A percentile compares a stretch with the other conserved stretches of the same genome.
These are phyloP conservation scores for Calonectria montana DNA, from an alignment of 2,329 filamentous ascomycete genomes.

Conservation along the genomic window DNA sequence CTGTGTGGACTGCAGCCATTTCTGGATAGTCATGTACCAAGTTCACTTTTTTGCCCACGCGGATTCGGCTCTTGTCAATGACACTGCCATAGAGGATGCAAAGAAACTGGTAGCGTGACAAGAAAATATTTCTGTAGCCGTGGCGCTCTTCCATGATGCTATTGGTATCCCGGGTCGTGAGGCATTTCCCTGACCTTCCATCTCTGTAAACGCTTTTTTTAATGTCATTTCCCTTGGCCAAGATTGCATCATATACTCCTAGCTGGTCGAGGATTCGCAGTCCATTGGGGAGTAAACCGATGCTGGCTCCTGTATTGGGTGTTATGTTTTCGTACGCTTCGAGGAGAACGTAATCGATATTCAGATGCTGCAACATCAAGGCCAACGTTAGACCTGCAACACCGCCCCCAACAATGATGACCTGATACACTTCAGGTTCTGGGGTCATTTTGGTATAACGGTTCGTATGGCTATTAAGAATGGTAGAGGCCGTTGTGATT, in stretches of 20 bases:
- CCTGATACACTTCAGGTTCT: background rate
- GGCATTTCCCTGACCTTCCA: background rate
- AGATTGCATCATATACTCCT: background rate
- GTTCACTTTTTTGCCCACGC: background rate
- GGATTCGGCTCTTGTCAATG: background rate
- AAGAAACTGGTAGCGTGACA: background rate
- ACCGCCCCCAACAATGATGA: background rate
- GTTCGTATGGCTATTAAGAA: background rate
- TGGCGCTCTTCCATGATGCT: background rate
- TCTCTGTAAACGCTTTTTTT: background rate
- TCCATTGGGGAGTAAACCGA: background rate
- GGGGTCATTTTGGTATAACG: background rate
- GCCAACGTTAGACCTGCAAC: background rate
- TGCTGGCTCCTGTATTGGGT: background rate
- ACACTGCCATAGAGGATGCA: background rate
- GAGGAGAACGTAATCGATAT: background rate
- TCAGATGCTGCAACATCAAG: background rate
- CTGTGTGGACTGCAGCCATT: background rate
- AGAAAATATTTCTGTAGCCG: background rate
- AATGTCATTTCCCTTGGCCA: background rate
- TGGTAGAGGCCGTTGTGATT: background rate
- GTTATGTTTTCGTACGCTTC: background rate
- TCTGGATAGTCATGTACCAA: background rate
- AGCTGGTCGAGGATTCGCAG: background rate
- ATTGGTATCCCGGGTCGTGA: background rate